A percentile compares a stretch with the other conserved stretches of the same genome.
These are phyloP conservation scores for Chaetomiaceae sp. DNA, from an alignment of 2,329 filamentous ascomycete species.

Conservation along the genomic window DNA sequence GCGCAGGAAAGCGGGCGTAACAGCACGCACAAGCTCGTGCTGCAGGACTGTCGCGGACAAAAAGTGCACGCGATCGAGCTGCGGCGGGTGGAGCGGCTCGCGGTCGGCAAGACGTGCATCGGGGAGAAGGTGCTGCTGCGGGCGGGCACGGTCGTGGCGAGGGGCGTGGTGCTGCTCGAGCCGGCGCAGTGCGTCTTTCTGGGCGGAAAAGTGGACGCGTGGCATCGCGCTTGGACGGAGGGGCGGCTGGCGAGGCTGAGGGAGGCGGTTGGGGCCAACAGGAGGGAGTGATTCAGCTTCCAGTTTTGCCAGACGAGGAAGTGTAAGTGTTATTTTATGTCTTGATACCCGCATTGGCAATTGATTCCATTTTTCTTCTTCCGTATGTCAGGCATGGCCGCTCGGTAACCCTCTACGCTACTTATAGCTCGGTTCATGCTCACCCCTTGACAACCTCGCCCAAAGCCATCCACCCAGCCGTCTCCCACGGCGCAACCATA, in stretches of 20 bases:
- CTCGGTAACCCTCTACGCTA: no score
- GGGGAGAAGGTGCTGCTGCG: slow-evolving; percentile 76
- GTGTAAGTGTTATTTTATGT: neutral
- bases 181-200: slow-evolving; percentile 61
- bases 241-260: slow-evolving; percentile 64
- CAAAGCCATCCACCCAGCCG: slow-evolving; percentile 58
- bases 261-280: slow-evolving; percentile 32
- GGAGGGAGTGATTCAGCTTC: neutral
- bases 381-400: no score
- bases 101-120: slow-evolving; percentile 59
- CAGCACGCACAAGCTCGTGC: slow-evolving; percentile 69
- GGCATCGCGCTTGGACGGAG: slow-evolving; percentile 72
- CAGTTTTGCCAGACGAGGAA: neutral
- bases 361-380: neutral
- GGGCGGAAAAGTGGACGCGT: slow-evolving; percentile 79
- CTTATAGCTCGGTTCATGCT: neutral
- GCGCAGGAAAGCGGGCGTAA: slow-evolving; percentile 32
- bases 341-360: neutral
- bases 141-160: slow-evolving; percentile 57
- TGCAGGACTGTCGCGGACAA: slow-evolving; percentile 72
- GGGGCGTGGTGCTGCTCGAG: slow-evolving; percentile 74
- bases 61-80: slow-evolving; percentile 70
- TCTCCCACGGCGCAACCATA: slow-evolving; percentile 74
- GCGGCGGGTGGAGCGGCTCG: slow-evolving; percentile 57
- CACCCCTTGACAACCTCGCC: slow-evolving; percentile 31